phyloP scores from a whole-genome alignment of 768 basidiomycete species.

The Tylopilus subfusipes region DNA sequence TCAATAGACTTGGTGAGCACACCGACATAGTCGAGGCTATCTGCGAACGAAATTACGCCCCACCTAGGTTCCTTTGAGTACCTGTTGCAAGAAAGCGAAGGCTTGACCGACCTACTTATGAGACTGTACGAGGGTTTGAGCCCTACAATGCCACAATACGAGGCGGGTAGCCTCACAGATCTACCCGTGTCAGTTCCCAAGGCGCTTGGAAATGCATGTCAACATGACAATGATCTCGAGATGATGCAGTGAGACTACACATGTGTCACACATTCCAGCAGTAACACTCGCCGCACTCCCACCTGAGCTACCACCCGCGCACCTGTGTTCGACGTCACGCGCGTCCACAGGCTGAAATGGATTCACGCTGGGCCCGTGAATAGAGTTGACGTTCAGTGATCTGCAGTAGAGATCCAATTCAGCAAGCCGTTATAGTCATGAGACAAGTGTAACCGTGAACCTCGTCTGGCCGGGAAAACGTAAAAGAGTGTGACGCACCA shows the following conservation, averaged over 20 bases:
- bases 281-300: slow-evolving; percentile 94
- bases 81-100: background rate
- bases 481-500: slow-evolving; percentile 38
- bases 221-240: background rate
- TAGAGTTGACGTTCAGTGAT: slow-evolving; percentile 72
- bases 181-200: slow-evolving; percentile 95
- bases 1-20: slow-evolving; percentile 59
- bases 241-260: slow-evolving; percentile 33
- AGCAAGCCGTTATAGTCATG: background rate
- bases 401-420: slow-evolving; percentile 34
- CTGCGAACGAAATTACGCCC: slow-evolving; percentile 92
- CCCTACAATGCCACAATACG: slow-evolving; percentile 90
- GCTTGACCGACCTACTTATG: slow-evolving; percentile 64
- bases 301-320: slow-evolving; percentile 91
- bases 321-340: slow-evolving; percentile 40
- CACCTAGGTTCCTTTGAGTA: slow-evolving; percentile 47
- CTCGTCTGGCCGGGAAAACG: background rate
- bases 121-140: slow-evolving; percentile 95
- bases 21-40: slow-evolving; percentile 93
- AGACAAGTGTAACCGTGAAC: background rate
- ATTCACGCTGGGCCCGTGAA: slow-evolving; percentile 78
- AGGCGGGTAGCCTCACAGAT: slow-evolving; percentile 87
- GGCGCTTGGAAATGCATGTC: slow-evolving; percentile 49
- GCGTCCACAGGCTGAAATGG: slow-evolving; percentile 44
- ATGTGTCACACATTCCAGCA: slow-evolving; percentile 81